Evolutionary conservation across 306 rosid species (phyloP).

Genomic region (Prinsepia uniflora): DNA sequence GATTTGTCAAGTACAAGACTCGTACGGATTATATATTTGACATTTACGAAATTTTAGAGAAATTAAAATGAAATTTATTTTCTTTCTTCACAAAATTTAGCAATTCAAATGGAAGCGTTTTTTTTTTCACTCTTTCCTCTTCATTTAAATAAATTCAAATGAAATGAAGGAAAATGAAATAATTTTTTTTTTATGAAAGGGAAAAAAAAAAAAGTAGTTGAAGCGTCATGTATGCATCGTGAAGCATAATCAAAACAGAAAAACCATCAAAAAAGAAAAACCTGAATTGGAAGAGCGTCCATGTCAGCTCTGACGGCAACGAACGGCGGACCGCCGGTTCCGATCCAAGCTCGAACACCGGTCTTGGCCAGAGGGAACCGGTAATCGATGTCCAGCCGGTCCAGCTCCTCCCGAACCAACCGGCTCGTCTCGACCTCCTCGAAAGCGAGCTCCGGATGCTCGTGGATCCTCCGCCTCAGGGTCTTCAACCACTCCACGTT

Average conservation of each 20-base stretch:
- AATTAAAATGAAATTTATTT: neutral
- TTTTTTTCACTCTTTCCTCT: neutral
- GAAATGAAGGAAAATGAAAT: neutral
- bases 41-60: neutral
- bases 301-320: constrained; percentile 95
- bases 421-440: constrained; percentile 82
- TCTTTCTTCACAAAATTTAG: neutral
- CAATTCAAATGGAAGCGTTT: neutral
- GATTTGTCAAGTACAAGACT: neutral
- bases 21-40: neutral
- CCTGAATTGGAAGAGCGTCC: constrained; percentile 99
- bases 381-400: constrained; percentile 65
- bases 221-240: neutral
- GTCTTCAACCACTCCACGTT: constrained; percentile 56
- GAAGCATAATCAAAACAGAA: neutral
- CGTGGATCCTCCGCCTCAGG: constrained; percentile 75
- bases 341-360: constrained; percentile 85
- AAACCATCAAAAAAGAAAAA: constrained; percentile 39
- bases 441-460: constrained; percentile 84
- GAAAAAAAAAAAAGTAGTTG: neutral
- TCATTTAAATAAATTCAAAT: neutral
- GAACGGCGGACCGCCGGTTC: constrained; percentile 86
- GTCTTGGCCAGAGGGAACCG: constrained; percentile 66
- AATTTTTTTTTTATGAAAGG: neutral
- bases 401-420: constrained; percentile 65